Conservation (phyloP, 768 basidiomycete genomes). For the Auriscalpium vulgare region DNA sequence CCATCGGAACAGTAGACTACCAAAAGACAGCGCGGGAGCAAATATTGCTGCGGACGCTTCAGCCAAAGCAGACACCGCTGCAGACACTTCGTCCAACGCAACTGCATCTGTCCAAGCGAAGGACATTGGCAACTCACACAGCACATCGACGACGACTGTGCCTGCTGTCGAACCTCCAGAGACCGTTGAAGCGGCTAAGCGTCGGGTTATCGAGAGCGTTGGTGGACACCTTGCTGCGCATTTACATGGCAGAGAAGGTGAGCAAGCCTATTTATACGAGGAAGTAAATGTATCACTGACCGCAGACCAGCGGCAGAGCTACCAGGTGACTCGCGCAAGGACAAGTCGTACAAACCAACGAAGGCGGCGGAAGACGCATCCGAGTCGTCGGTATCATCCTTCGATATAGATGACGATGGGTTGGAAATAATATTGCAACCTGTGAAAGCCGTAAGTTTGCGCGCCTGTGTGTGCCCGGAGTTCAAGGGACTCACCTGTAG, state of each 20-base stretch:
- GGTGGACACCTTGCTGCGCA: neutral
- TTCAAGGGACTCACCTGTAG: too few relatives aligned
- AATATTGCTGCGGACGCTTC: too few relatives aligned
- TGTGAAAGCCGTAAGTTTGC: neutral
- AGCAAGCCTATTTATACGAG: neutral
- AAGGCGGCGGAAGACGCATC: neutral
- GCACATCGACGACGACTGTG: too few relatives aligned
- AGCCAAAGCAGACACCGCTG: too few relatives aligned
- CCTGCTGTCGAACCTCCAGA: neutral
- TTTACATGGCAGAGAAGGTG: neutral
- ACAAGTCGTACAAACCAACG: neutral
- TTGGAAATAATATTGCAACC: neutral
- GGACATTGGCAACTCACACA: too few relatives aligned
- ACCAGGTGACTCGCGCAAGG: neutral
- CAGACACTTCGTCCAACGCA: too few relatives aligned
- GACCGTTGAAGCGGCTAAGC: neutral
- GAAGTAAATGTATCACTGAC: neutral
- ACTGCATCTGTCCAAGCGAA: too few relatives aligned
- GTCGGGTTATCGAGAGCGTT: neutral
- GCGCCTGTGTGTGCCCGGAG: too few relatives aligned
- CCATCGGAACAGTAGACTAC: too few relatives aligned
- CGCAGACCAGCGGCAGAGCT: neutral
- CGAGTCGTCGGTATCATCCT: neutral
- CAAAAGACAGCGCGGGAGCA: too few relatives aligned
- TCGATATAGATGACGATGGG: neutral